Evolutionary conservation across 768 basidiomycete genomes (phyloP).

Genomic region (Lepiota brunneoincarnata): DNA sequence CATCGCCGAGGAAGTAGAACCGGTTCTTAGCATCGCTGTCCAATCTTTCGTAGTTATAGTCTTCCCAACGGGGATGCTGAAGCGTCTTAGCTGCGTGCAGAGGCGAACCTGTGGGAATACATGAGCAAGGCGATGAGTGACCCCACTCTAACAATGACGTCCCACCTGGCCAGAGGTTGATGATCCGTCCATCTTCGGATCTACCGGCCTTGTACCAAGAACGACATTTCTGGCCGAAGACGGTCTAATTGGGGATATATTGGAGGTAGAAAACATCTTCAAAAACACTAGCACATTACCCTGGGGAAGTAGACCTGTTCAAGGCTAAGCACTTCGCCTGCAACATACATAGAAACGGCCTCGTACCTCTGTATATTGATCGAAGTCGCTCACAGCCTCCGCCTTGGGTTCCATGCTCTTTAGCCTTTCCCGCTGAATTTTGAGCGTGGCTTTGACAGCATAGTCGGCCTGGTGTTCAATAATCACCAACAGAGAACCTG

Average conservation of each 20-base stretch:
- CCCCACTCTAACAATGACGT: neutral
- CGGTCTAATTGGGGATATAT: slow-evolving; percentile 36
- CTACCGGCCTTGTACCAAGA: slow-evolving; percentile 67
- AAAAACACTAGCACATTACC: slow-evolving; percentile 22
- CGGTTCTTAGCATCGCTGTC: slow-evolving; percentile 41
- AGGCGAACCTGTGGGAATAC: slow-evolving; percentile 39
- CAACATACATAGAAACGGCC: neutral
- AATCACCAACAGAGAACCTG: slow-evolving; percentile 52
- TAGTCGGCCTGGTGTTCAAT: slow-evolving; percentile 60
- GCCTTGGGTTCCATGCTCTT: slow-evolving; percentile 59
- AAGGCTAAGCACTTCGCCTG: neutral
- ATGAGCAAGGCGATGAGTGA: neutral
- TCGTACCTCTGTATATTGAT: slow-evolving; percentile 54
- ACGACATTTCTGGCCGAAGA: slow-evolving; percentile 54
- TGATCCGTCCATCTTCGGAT: slow-evolving; percentile 49
- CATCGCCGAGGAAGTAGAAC: slow-evolving; percentile 61
- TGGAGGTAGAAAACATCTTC: neutral
- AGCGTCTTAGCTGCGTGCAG: slow-evolving; percentile 49
- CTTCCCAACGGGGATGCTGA: slow-evolving; percentile 61
- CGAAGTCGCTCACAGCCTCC: slow-evolving; percentile 61
- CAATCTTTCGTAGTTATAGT: slow-evolving; percentile 49
- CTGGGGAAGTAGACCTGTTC: slow-evolving; percentile 45
- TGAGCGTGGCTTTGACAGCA: slow-evolving; percentile 49
- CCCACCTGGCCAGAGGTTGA: slow-evolving; percentile 59
- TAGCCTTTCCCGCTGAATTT: slow-evolving; percentile 61